Evolutionary conservation across 306 rosid species (phyloP), one percentile per base, ranked within the genome.

Genomic region (cucumber (Cucumis sativus)): DNA sequence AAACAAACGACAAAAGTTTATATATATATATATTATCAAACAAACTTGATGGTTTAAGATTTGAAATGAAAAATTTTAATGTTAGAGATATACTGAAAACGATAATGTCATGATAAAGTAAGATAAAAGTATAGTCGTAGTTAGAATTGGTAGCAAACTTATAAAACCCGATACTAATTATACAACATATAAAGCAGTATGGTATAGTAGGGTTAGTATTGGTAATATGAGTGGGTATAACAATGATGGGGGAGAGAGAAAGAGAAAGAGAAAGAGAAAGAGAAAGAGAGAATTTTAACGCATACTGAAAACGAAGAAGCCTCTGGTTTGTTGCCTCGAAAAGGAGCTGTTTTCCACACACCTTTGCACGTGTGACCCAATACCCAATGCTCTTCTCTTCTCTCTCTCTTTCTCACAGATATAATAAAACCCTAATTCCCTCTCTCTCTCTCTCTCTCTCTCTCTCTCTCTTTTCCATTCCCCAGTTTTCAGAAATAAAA

Each of bases 321-420:
- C 5, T 66, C 17, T 82, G 80, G 88, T 84, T 85, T 87, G 87
- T 86, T 91, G 89, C 98, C 98, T 93, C 92, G 97, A 83, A 87
- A 93, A 93, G 81, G 91, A 91, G 83, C 88, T 77, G 76, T 8
- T 88, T 80, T 77, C 43, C 45, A 82, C 85, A 86, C 93, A 87
- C 85, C 79, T 81, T 60, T 77, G 97, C 97, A 93, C 93, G 98
- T 93, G 98, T 87, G 96, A 85, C 92, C 88, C 97, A 84, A 78
- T 85, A 79, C 86, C 96, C 96, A 83, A 93, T 85, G 93, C 84
- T 81, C 80, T 25, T 18, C 1, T 65, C 25, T 47, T 47, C 76
- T 10, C 80, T 25, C 30, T 18, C 1, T 65, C 25, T 47, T 79
- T 89, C 86, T 47, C 76, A 1, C 8, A 18, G 8, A 8, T 3